Percentiles rank a stretch among this genome's conserved stretches.
Conservation (phyloP, 441 rosid species). For the Brassica hybrid region DNA sequence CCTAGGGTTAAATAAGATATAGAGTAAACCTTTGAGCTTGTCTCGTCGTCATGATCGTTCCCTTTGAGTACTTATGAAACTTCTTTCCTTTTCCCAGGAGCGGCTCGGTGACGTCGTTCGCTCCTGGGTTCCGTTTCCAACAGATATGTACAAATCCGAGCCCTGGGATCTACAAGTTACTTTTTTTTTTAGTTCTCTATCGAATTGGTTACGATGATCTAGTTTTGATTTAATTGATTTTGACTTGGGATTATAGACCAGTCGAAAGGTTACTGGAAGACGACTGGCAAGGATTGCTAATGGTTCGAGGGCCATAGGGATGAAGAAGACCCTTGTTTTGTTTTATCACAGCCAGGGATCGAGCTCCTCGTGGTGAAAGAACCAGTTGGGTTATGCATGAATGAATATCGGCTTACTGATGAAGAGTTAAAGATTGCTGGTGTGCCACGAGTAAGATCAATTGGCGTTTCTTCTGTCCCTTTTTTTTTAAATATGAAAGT, state of each 20-base stretch:
- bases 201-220: no score
- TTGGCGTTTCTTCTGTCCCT: neutral
- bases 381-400: slow-evolving; percentile 98
- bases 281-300: slow-evolving; percentile 5
- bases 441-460: slow-evolving; percentile 43
- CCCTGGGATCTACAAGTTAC: no score
- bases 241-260: no score
- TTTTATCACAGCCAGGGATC: slow-evolving; percentile 70
- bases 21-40: no score
- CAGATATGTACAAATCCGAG: no score
- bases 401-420: slow-evolving; percentile 69
- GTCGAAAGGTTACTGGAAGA: no score
- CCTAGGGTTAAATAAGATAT: no score
- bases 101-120: no score
- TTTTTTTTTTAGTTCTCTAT: no score
- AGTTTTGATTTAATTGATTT: no score
- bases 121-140: no score
- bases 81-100: neutral
- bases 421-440: slow-evolving; percentile 72
- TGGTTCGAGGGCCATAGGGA: slow-evolving; percentile 72
- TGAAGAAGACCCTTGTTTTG: slow-evolving; percentile 98
- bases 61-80: neutral
- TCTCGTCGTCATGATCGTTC: neutral
- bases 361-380: slow-evolving; percentile 90
- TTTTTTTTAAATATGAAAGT: neutral